Evolutionary conservation across 2,329 filamentous ascomycete species (phyloP), one percentile per base, ranked within the genome.

Genomic region (Botrytis paeoniae): DNA sequence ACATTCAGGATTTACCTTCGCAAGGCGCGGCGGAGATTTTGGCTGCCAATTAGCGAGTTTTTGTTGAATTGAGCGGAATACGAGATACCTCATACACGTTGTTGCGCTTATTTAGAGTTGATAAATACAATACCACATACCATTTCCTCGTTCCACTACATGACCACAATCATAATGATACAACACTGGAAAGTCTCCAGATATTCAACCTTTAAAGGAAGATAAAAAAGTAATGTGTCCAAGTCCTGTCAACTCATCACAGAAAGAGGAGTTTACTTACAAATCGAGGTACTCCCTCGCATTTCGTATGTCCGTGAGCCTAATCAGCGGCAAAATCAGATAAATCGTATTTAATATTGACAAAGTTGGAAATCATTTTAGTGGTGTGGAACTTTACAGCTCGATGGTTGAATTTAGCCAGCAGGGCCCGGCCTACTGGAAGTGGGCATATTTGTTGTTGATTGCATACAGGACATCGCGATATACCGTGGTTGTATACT

Each of bases 1-100:
- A 25, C 12, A 37, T 70, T 16, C 70, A 88, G 71, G 82, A 83
- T 71, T 83, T 83, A 66, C 80, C 83, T 3, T 82, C 85, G 25
- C 83, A 86, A 4, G 86, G 88, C 63, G 88, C 87, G 10, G 88
- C 86, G 1, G 86, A 86, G 76, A 89, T 90, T 62, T 76, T 90
- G 73, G 84, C 88, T 32, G 88, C 88, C 29, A 89, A 86, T 77
- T 90, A 76, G 66, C 73, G 4, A 63, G n/a, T 5, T 29, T 6
- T 41, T 18, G 48, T n/a, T 68, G 18, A 10, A 25, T 68, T 41
- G 25, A 41, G 43, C n/a, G 37, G 18, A 57, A 25, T 68, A 22
- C n/a, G 18, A 57, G 48, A 69, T 43, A 69, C 48, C 48, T 48
- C 6, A 35, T 25, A 43, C 8, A 32, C 35, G 35, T 66, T 39